Evolutionary conservation across 495 filamentous ascomycete genomes (phyloP).

Genomic region (Neurospora pannonica): DNA sequence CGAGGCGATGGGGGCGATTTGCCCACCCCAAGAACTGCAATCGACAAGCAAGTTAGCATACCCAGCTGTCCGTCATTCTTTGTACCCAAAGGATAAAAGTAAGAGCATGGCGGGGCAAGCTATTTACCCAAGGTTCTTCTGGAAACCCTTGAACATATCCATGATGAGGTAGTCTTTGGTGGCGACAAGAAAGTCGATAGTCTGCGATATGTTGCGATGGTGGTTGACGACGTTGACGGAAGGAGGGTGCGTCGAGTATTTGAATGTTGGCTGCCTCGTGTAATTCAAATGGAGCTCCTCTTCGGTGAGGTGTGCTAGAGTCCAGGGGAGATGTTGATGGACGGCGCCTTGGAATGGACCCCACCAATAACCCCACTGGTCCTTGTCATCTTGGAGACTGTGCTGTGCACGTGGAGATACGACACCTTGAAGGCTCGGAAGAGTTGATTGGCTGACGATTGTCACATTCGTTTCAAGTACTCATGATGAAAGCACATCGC

Average conservation of each 20-base stretch:
- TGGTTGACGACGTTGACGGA: slow-evolving; percentile 2
- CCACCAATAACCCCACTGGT: slow-evolving; percentile 3
- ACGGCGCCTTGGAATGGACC: neutral
- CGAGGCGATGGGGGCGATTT: slow-evolving; percentile 80
- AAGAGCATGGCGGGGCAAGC: neutral
- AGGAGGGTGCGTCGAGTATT: neutral
- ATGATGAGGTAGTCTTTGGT: slow-evolving; percentile 7
- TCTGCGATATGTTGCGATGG: neutral
- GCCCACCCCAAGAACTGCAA: slow-evolving; percentile 35
- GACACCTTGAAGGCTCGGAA: neutral
- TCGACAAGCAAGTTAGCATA: neutral
- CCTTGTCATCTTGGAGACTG: slow-evolving; percentile 2
- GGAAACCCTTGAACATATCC: slow-evolving; percentile 27
- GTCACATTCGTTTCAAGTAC: neutral
- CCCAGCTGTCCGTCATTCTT: neutral
- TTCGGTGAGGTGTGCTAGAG: neutral
- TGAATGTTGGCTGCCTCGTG: neutral
- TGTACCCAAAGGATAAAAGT: neutral
- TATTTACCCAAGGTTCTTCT: slow-evolving; percentile 24
- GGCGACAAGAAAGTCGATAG: neutral
- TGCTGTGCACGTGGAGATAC: neutral
- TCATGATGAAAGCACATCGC: neutral
- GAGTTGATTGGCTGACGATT: neutral
- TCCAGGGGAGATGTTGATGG: neutral
- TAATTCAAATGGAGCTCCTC: neutral